These are phyloP conservation scores for Cyclotella atomus DNA, from an alignment of 108 stramenopile genomes.

Conservation along the genomic window DNA sequence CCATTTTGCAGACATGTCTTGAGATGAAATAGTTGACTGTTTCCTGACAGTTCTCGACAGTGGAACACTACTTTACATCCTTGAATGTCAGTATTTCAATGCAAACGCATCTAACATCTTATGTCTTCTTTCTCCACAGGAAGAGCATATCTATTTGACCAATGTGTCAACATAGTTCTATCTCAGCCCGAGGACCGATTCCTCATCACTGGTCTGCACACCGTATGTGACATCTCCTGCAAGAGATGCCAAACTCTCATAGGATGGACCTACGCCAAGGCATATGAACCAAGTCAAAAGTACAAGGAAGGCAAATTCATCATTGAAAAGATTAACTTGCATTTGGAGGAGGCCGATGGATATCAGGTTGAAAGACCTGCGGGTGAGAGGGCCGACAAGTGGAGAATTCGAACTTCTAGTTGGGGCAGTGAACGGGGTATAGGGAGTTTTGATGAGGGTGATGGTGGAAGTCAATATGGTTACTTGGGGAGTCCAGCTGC, in stretches of 20 bases:
- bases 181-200: constrained; percentile 83
- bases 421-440: constrained; percentile 65
- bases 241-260: constrained; percentile 84
- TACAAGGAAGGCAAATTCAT: constrained; percentile 97
- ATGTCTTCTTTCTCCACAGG: constrained; percentile 39
- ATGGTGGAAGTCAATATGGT: constrained; percentile 11
- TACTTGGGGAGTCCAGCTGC: neutral
- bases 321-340: constrained; percentile 88
- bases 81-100: too few relatives aligned
- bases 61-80: too few relatives aligned
- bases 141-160: constrained; percentile 89
- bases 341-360: constrained; percentile 76
- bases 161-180: constrained; percentile 83
- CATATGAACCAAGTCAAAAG: constrained; percentile 86
- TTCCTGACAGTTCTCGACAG: too few relatives aligned
- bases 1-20: too few relatives aligned
- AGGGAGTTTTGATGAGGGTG: constrained; percentile 11
- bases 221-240: constrained; percentile 93
- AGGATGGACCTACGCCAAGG: constrained; percentile 95
- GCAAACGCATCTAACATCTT: too few relatives aligned
- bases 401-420: constrained; percentile 70
- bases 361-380: constrained; percentile 68
- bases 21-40: too few relatives aligned
- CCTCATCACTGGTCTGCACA: constrained; percentile 94
- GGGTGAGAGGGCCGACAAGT: constrained; percentile 77